A percentile compares a stretch with the other conserved stretches of the same genome.
phyloP scores from a whole-genome alignment of 345 rosid species.

The Psidium friedrichsthalianum region DNA sequence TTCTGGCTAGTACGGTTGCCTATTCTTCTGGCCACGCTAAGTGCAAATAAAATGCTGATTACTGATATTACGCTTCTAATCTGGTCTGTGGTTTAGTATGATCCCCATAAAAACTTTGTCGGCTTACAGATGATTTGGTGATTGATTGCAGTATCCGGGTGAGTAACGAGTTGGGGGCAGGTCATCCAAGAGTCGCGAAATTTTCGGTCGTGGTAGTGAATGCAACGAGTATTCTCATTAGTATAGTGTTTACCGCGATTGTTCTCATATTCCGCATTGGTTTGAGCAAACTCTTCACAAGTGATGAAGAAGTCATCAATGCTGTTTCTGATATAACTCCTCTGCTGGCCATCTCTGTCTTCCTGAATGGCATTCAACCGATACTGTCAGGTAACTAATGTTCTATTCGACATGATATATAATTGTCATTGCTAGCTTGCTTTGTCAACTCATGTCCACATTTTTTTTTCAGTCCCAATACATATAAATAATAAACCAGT shows the following conservation, averaged over 20 bases:
- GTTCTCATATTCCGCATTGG: slow-evolving; percentile 39
- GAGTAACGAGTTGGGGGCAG: slow-evolving; percentile 84
- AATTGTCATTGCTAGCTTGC: not conserved
- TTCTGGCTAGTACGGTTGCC: not conserved
- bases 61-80: not conserved
- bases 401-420: not conserved
- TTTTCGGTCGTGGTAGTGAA: slow-evolving; percentile 64
- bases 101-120: not conserved
- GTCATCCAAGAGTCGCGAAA: slow-evolving; percentile 56
- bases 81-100: not conserved
- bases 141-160: slow-evolving; percentile 47
- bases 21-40: not conserved
- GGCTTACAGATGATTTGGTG: not conserved
- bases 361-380: slow-evolving; percentile 88
- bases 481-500: not conserved
- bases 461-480: not conserved
- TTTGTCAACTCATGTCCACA: not conserved
- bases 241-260: slow-evolving; percentile 32
- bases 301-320: slow-evolving; percentile 42
- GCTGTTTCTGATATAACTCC: slow-evolving; percentile 62
- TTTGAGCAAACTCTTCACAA: slow-evolving; percentile 61
- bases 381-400: slow-evolving; percentile 58
- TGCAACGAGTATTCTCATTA: slow-evolving; percentile 40
- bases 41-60: not conserved
- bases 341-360: slow-evolving; percentile 68